These are phyloP conservation scores for Globisporangium viniferum DNA, from an alignment of 352 stramenopile genomes.

Conservation along the genomic window DNA sequence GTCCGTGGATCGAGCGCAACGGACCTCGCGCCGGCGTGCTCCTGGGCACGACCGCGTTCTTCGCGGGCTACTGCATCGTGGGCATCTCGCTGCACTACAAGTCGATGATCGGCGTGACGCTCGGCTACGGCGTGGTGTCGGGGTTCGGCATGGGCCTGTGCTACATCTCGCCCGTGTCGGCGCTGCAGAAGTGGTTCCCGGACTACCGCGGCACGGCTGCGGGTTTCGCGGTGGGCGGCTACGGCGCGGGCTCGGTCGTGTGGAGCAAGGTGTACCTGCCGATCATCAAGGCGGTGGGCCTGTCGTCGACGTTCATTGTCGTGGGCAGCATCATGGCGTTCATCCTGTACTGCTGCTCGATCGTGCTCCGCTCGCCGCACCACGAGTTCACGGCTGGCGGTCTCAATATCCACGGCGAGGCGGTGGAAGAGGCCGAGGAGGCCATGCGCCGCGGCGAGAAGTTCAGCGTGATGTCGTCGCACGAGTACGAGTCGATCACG, in stretches of 20 bases:
- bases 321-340: constrained; percentile 40
- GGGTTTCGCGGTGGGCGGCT: constrained; percentile 63
- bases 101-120: constrained; percentile 45
- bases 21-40: constrained; percentile 49
- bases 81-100: constrained; percentile 48
- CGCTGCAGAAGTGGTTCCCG: constrained; percentile 77
- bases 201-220: constrained; percentile 68
- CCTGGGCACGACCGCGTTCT: constrained; percentile 49
- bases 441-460: constrained; percentile 35
- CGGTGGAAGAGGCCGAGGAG: constrained; percentile 34
- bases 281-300: constrained; percentile 41
- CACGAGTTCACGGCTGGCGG: constrained; percentile 41
- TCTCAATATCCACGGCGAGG: constrained; percentile 64
- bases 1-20: constrained; percentile 64
- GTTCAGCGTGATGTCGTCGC: constrained; percentile 34
- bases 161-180: constrained; percentile 74
- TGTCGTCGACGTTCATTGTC: constrained; percentile 47
- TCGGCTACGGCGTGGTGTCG: constrained; percentile 69
- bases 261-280: constrained; percentile 68
- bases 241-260: constrained; percentile 58
- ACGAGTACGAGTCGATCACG: constrained; percentile 46
- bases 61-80: constrained; percentile 46
- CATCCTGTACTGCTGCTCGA: constrained; percentile 34
- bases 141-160: constrained; percentile 64
- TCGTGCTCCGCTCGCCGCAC: constrained; percentile 49